phyloP scores from a whole-genome alignment of 441 rosid species.

The Hura crepitans region DNA sequence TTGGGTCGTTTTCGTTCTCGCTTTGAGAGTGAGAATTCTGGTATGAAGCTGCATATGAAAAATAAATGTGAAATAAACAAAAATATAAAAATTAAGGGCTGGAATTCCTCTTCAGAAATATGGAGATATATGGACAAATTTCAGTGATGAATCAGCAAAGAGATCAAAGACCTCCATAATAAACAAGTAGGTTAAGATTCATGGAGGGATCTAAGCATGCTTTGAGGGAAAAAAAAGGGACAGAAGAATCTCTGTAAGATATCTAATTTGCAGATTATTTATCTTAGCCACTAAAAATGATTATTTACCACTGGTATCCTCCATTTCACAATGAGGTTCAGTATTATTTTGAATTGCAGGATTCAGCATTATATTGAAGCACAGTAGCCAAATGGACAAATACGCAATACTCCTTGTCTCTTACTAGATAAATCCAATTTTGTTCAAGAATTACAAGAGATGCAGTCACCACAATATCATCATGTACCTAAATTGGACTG shows the following conservation, averaged over 20 bases:
- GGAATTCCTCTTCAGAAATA: background rate
- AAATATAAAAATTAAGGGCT: background rate
- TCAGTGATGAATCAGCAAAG: background rate
- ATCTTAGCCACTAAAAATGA: background rate
- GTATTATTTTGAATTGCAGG: background rate
- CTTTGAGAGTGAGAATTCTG: conserved; percentile 50
- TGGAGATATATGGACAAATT: background rate
- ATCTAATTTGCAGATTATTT: background rate
- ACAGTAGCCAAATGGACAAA: background rate
- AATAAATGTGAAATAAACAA: conserved; percentile 18
- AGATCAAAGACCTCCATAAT: background rate
- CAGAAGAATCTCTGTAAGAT: no score
- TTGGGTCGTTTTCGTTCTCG: conserved; percentile 77
- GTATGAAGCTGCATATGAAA: conserved; percentile 62
- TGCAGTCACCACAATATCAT: background rate
- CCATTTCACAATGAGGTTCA: background rate
- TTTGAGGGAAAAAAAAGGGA: no score
- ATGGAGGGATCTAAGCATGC: background rate
- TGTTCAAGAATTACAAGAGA: background rate
- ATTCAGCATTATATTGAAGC: background rate
- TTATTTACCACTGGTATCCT: background rate
- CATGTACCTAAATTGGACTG: no score
- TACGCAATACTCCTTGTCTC: background rate
- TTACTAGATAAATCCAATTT: background rate
- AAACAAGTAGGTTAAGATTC: background rate